These are phyloP conservation scores for Cenococcum geophilum DNA, from an alignment of 495 filamentous ascomycete species.

Conservation along the genomic window DNA sequence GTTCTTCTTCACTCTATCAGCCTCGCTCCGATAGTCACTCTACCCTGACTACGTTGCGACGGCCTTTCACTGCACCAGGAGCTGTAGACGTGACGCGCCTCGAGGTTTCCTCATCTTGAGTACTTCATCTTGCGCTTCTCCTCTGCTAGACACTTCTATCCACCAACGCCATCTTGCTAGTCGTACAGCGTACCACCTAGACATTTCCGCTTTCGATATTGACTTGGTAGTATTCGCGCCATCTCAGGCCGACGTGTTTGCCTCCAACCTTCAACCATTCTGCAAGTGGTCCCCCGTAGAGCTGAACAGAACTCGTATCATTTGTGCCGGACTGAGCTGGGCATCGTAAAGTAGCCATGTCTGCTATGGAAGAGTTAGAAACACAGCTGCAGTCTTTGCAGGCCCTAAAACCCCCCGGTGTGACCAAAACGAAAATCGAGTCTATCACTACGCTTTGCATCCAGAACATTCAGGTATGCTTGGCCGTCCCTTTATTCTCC, in stretches of 20 bases:
- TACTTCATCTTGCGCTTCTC: constrained; percentile 6
- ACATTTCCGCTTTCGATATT: constrained; percentile 17
- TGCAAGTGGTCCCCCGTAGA: constrained; percentile 1
- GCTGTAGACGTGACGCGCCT: constrained; percentile 7
- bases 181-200: constrained; percentile 21
- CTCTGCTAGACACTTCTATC: constrained; percentile 2
- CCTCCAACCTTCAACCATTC: constrained; percentile 8
- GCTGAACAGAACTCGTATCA: neutral
- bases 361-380: constrained; percentile 86
- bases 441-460: constrained; percentile 80
- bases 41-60: neutral
- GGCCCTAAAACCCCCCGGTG: constrained; percentile 82
- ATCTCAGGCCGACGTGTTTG: constrained; percentile 12
- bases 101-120: constrained; percentile 5
- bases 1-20: constrained; percentile 3
- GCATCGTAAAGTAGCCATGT: constrained; percentile 47
- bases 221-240: constrained; percentile 10
- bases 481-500: constrained; percentile 1
- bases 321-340: constrained; percentile 1
- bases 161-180: neutral
- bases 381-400: constrained; percentile 85
- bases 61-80: constrained; percentile 1
- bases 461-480: constrained; percentile 86
- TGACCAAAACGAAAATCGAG: constrained; percentile 82
- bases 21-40: neutral